Evolutionary conservation across 2,329 filamentous ascomycete genomes (phyloP), one percentile per base, ranked within the genome.

Genomic region (Fusarium sp.): DNA sequence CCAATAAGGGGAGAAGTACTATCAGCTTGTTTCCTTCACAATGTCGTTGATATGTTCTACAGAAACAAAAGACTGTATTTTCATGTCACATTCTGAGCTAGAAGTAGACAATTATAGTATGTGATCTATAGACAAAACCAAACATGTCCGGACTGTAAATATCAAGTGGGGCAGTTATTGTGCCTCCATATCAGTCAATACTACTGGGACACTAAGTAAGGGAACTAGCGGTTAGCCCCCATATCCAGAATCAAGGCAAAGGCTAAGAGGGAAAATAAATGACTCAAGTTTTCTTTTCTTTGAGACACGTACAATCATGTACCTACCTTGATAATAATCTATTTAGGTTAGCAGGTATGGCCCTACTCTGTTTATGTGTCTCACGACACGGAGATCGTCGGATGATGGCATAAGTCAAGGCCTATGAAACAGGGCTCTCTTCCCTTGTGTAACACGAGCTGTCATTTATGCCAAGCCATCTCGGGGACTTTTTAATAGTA

Each of bases 401-500:
- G 34, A 7, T n/a, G 34, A 25, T n/a, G 10, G 18, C 21, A 34
- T 44, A 43, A 64, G 41, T 59, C 39, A 56, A 48, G n/a, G 34
- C 7, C 25, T 44, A 19, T 12, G 10, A 52, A 52, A 46, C 39
- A n/a, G 39, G 37, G 45, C 44, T 54, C 25, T 39, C 23, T 23
- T 37, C 42, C 34, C 19, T 51, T 37, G 58, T 70, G 51, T 28
- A 56, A 67, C 42, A 25, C 39, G 57, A 70, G 45, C 54, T 67
- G 46, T 70, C 67, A 70, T 41, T 25, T 59, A 23, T 31, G 58
- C 67, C 58, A 70, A 70, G 62, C 49, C 45, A 21, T 42, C 41
- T 70, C 59, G 62, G 66, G 53, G 66, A 65, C 31, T 66, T 69
- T 65, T 26, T 43, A 10, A n/a, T 18, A 37, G 34, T 37, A 37